Conservation (phyloP, 2,329 filamentous ascomycete species). For the Penicillium rolfsii region DNA sequence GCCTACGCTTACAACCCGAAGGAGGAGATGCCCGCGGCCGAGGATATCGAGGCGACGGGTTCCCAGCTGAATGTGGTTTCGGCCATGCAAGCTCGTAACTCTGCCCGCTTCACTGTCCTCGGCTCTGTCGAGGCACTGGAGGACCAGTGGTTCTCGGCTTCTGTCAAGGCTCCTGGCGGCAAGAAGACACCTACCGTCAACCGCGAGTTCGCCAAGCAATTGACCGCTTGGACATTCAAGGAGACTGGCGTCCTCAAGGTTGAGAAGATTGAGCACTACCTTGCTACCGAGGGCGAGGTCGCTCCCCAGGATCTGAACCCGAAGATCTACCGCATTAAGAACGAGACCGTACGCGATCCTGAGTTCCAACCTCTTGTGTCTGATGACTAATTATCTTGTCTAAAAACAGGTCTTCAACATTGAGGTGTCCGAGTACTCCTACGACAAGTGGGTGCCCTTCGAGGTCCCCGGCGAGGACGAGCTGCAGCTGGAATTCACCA, state of each 20-base stretch:
- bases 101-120: slow-evolving; percentile 81
- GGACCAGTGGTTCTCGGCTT: slow-evolving; percentile 84
- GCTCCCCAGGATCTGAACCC: slow-evolving; percentile 66
- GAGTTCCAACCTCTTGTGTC: not conserved
- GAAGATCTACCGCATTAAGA: slow-evolving; percentile 91
- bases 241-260: slow-evolving; percentile 88
- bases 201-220: slow-evolving; percentile 77
- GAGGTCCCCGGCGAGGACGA: slow-evolving; percentile 68
- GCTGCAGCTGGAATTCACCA: slow-evolving; percentile 94
- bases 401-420: slow-evolving; percentile 74
- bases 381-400: slow-evolving; percentile 31
- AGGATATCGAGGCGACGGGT: slow-evolving; percentile 84
- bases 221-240: slow-evolving; percentile 96
- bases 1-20: slow-evolving; percentile 95
- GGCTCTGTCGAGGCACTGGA: slow-evolving; percentile 85
- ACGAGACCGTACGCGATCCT: slow-evolving; percentile 76
- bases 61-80: slow-evolving; percentile 83
- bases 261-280: slow-evolving; percentile 77
- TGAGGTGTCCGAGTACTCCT: slow-evolving; percentile 81
- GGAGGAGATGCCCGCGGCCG: slow-evolving; percentile 72
- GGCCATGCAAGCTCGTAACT: slow-evolving; percentile 87
- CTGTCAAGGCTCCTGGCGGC: slow-evolving; percentile 63
- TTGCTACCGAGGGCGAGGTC: slow-evolving; percentile 56
- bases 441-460: slow-evolving; percentile 76
- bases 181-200: slow-evolving; percentile 72